A percentile compares a stretch with the other conserved stretches of the same genome.
Conservation (phyloP, 1,139 yeast genomes). For the Hemisphaericaspora subhashii region DNA sequence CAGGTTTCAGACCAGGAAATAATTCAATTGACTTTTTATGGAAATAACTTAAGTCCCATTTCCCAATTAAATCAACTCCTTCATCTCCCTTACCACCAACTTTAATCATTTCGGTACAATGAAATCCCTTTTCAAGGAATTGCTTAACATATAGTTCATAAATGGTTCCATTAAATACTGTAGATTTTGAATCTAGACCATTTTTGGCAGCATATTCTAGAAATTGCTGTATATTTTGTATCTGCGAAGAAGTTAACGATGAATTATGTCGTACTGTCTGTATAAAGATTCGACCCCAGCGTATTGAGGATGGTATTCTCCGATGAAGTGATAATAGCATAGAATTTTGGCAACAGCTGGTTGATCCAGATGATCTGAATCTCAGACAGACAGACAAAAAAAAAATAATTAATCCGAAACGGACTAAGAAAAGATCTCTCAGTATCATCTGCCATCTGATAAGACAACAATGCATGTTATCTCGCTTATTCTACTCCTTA, state of each 20-base stretch:
- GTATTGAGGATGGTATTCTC: not conserved
- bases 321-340: not conserved
- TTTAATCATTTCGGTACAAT: conserved; percentile 40
- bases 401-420: not conserved
- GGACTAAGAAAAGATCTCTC: too few relatives aligned
- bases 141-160: conserved; percentile 62
- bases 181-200: conserved; percentile 29
- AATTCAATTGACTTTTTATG: conserved; percentile 15
- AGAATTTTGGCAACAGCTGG: too few relatives aligned
- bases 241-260: not conserved
- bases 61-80: conserved; percentile 69
- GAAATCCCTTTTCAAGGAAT: conserved; percentile 41
- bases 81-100: conserved; percentile 72
- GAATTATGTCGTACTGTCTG: not conserved
- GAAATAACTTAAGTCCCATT: conserved; percentile 50
- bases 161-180: conserved; percentile 66
- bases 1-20: conserved; percentile 9
- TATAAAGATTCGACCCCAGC: not conserved
- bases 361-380: too few relatives aligned
- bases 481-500: not conserved
- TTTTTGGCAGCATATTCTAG: conserved; percentile 28
- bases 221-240: conserved; percentile 28
- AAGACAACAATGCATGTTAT: conserved; percentile 1
- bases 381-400: not conserved
- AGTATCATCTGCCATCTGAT: not conserved